Evolutionary conservation across 805 yeast genomes (phyloP).

Genomic region (Maudiozyma barnettii): DNA sequence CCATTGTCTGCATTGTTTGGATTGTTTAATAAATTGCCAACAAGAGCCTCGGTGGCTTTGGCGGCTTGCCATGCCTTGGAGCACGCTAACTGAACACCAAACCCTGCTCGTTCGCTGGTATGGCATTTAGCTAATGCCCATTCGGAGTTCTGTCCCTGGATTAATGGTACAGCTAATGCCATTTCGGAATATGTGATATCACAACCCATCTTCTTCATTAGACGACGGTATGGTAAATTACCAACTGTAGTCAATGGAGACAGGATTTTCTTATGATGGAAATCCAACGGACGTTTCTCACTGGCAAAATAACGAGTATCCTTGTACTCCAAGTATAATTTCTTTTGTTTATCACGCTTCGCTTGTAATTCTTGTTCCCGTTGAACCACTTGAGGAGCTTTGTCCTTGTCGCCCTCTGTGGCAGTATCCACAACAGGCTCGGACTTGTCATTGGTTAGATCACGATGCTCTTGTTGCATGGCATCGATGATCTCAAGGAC

Average conservation of each 20-base stretch:
- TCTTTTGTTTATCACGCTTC: constrained; percentile 25
- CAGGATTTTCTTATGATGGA: constrained; percentile 69
- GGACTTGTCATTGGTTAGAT: constrained; percentile 4
- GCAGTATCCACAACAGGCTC: constrained; percentile 8
- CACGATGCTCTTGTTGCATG: constrained; percentile 33
- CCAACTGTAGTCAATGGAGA: constrained; percentile 98
- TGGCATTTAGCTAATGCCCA: constrained; percentile 98
- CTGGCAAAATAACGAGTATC: constrained; percentile 69
- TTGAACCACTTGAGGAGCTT: constrained; percentile 14
- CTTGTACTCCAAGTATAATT: constrained; percentile 35
- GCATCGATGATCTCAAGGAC: constrained; percentile 59
- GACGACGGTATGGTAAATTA: constrained; percentile 85
- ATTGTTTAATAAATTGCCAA: constrained; percentile 27
- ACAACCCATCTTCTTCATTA: constrained; percentile 85
- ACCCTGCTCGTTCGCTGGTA: constrained; percentile 68
- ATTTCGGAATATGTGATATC: constrained; percentile 91
- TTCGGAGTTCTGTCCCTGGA: constrained; percentile 87
- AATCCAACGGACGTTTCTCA: constrained; percentile 73
- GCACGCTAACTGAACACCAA: constrained; percentile 89
- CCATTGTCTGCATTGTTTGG: constrained; percentile 39
- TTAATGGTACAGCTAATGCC: constrained; percentile 79
- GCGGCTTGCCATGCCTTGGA: constrained; percentile 89
- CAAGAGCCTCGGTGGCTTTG: constrained; percentile 72
- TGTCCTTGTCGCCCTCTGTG: not conserved
- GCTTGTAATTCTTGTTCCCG: constrained; percentile 27